A percentile compares a stretch with the other conserved stretches of the same genome.
Evolutionary conservation across 2,329 filamentous ascomycete genomes (phyloP).

Genomic region (Cladosporium sp.): DNA sequence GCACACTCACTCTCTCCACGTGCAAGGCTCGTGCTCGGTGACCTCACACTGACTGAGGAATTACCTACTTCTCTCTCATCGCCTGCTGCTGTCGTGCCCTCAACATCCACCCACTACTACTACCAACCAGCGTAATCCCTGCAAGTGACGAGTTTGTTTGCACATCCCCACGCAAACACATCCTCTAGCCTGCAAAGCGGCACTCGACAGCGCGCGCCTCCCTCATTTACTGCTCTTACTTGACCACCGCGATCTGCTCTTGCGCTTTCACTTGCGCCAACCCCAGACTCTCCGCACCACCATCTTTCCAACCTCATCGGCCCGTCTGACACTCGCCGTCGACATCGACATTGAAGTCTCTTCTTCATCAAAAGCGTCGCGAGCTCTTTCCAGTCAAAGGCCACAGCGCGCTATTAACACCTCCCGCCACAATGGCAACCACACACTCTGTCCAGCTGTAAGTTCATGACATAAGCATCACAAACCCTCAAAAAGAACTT

Average conservation of each 20-base stretch:
- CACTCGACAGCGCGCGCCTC: background rate
- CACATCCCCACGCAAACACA: constrained; percentile 14
- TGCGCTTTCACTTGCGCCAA: background rate
- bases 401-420: background rate
- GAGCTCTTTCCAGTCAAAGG: background rate
- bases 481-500: background rate
- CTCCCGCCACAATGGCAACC: constrained; percentile 27
- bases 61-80: constrained; percentile 7
- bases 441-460: constrained; percentile 37
- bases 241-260: background rate
- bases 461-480: constrained; percentile 22
- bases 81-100: background rate
- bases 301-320: background rate
- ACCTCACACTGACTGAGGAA: constrained; percentile 18
- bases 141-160: constrained; percentile 20
- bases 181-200: background rate
- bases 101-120: background rate
- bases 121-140: background rate
- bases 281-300: background rate
- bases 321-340: background rate
- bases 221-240: background rate
- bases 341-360: background rate
- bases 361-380: background rate
- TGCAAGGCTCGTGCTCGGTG: constrained; percentile 7
- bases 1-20: background rate